A percentile compares a stretch with the other conserved stretches of the same genome.
phyloP scores from a whole-genome alignment of 2,329 filamentous ascomycete genomes.

The Talaromyces rugulosus region DNA sequence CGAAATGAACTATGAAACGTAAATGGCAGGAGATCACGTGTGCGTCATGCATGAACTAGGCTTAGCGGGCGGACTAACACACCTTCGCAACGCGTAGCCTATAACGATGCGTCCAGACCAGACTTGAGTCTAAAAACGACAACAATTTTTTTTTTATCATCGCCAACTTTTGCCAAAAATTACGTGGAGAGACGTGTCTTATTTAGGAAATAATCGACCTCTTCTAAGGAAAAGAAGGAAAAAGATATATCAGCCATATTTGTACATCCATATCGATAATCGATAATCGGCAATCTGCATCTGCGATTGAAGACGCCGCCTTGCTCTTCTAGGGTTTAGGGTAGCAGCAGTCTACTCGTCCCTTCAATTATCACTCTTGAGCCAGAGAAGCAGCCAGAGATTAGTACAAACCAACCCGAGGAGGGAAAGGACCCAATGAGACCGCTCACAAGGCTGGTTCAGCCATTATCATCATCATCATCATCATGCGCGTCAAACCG shows the following conservation, averaged over 20 bases:
- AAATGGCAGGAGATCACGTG: neutral
- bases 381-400: neutral
- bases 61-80: neutral
- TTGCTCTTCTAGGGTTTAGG: neutral
- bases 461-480: neutral
- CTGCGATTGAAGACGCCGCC: neutral
- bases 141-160: neutral
- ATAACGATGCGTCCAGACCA: neutral
- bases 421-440: neutral
- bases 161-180: neutral
- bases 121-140: neutral
- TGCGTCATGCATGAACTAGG: neutral
- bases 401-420: conserved; percentile 14
- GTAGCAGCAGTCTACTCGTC: too few species aligned
- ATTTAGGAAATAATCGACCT: neutral
- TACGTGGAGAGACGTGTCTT: neutral
- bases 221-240: neutral
- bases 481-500: neutral
- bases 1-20: neutral
- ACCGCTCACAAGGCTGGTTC: neutral
- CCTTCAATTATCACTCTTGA: neutral
- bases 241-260: neutral
- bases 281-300: neutral
- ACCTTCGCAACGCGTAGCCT: neutral
- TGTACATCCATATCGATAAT: neutral